Base-by-base conservation (phyloP, 805 yeast genomes). In the Diddensiella santjacobensis region DNA sequence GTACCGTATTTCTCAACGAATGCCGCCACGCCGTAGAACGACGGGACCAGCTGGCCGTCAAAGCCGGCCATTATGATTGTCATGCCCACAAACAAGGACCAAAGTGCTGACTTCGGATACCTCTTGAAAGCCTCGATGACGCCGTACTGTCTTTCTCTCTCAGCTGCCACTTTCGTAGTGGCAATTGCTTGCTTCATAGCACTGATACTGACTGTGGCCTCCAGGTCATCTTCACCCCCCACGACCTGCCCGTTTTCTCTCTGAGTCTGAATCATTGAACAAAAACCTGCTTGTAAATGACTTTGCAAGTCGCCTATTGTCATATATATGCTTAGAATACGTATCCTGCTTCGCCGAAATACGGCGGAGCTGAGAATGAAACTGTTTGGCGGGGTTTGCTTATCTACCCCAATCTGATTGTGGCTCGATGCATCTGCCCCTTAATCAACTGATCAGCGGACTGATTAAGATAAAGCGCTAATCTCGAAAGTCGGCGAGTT, bases 31-130 rank as follows among this genome's bases (percentile, higher is more conserved):
- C 72, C 77, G 60, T 64, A 75, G 58, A 76, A 71, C 2, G 75
- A 64, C 29, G 61, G 54, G 45, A 75, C 62, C 42, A 76, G 59
- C 46, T 64, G 66, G 24, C 66, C 62, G 54, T 75, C 79, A 60
- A 72, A 75, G 24, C 79, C 80, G 49, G 71, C 77, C 78, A 74
- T 74, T 42, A 75, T 58, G 47, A 75, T 64, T 22, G 75, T 70
- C 6, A 71, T 54, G 4, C 76, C 67, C 42, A 75, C 59, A 35
- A 74, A 60, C 22, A 72, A 50, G 2, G 78, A 70, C 80, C 80
- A 76, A 50, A 69, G 55, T 24, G 69, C 69, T 11, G 79, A 78
- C 48, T 63, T 66, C 11, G 77, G 77, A 55, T 73, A 72, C 20
- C 65, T 64, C 49, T 58, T 65, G 36, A 73, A 37, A 19, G 74